These are phyloP conservation scores for Nelumbo lutea DNA, from an alignment of 164 flowering plant species.

Conservation along the genomic window DNA sequence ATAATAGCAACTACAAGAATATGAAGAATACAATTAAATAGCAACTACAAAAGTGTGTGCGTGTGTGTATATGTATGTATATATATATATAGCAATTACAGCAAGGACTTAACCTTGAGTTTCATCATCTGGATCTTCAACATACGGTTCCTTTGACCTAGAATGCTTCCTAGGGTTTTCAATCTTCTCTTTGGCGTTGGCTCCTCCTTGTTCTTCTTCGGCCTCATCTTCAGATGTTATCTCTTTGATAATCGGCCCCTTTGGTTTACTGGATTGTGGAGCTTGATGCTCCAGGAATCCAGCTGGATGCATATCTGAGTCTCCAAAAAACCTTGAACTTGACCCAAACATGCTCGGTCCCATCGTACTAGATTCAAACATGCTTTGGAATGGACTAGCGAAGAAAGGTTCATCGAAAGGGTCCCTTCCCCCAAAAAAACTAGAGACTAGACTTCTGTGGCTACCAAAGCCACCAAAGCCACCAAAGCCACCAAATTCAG, in stretches of 20 bases:
- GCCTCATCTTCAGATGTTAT: conserved; percentile 57
- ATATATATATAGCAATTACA: background rate
- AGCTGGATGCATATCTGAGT: background rate
- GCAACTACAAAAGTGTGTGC: background rate
- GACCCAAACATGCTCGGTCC: background rate
- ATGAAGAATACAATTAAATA: background rate
- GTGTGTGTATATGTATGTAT: too few relatives aligned
- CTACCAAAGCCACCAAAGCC: conserved; percentile 17
- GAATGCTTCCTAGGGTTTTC: conserved; percentile 27
- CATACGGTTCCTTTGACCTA: conserved; percentile 39
- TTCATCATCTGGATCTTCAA: conserved; percentile 71
- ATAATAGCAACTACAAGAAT: background rate
- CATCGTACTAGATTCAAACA: conserved; percentile 14
- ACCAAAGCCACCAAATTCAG: conserved; percentile 21
- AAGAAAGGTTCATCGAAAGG: conserved; percentile 92
- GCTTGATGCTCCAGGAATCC: conserved; percentile 34
- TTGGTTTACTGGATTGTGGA: conserved; percentile 22
- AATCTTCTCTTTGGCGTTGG: conserved; percentile 11
- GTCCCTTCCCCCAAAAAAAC: conserved; percentile 67
- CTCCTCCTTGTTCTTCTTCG: conserved; percentile 18
- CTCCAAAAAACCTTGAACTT: conserved; percentile 15
- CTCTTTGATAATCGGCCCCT: conserved; percentile 61
- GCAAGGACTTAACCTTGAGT: conserved; percentile 35
- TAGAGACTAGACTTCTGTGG: conserved; percentile 44
- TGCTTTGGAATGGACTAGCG: conserved; percentile 45